These are phyloP conservation scores for Aspergillus diversus DNA, from an alignment of 495 filamentous ascomycete genomes.

Conservation along the genomic window DNA sequence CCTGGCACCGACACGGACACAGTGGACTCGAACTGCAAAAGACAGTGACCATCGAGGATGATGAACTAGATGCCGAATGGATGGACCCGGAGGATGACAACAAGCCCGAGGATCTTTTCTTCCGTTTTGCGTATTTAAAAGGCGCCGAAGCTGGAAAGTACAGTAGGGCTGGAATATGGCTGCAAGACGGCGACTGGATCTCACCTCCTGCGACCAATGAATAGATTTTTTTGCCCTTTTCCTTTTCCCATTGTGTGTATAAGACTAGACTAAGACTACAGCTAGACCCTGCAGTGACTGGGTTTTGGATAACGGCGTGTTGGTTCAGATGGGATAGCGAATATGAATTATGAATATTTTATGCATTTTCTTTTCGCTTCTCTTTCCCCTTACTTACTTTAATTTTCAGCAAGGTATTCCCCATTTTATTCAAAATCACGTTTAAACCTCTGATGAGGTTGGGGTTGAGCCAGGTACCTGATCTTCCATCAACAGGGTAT, in stretches of 20 bases:
- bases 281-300: slow-evolving; percentile 3
- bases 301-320: slow-evolving; percentile 9
- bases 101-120: slow-evolving; percentile 67
- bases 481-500: too few species aligned
- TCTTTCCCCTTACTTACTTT: background rate
- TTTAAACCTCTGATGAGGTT: too few species aligned
- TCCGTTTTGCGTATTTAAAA: slow-evolving; percentile 80
- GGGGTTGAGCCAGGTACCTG: too few species aligned
- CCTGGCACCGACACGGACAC: slow-evolving; percentile 51
- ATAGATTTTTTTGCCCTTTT: slow-evolving; percentile 21
- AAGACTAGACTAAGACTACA: slow-evolving; percentile 9
- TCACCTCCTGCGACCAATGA: slow-evolving; percentile 38
- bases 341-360: background rate
- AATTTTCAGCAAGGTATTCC: too few species aligned
- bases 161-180: slow-evolving; percentile 81
- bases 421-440: too few species aligned
- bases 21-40: slow-evolving; percentile 43
- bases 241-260: slow-evolving; percentile 7
- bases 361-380: background rate
- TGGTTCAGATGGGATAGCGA: slow-evolving; percentile 1
- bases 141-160: slow-evolving; percentile 74
- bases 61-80: slow-evolving; percentile 28
- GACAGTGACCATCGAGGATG: slow-evolving; percentile 25
- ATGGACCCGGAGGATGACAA: slow-evolving; percentile 42
- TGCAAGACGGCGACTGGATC: slow-evolving; percentile 68